Percentiles rank a stretch among this genome's conserved stretches.
These are phyloP conservation scores for Arthroderma uncinatum DNA, from an alignment of 2,329 filamentous ascomycete species.

Conservation along the genomic window DNA sequence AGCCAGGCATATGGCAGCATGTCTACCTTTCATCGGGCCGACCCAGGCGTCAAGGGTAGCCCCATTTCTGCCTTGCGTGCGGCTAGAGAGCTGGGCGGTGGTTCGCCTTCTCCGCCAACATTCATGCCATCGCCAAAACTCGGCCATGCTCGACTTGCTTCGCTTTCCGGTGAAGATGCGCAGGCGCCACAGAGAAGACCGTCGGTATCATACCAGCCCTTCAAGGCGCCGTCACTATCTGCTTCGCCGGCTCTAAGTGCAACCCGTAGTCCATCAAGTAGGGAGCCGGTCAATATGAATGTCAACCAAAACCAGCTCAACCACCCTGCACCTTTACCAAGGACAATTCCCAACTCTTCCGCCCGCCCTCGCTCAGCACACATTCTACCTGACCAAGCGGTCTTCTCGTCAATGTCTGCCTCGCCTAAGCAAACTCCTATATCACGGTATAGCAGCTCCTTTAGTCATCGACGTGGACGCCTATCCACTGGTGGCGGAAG, in stretches of 20 bases:
- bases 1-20: slow-evolving; percentile 80
- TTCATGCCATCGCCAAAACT: slow-evolving; percentile 37
- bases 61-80: slow-evolving; percentile 74
- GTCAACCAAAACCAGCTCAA: slow-evolving; percentile 20
- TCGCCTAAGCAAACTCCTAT: slow-evolving; percentile 69
- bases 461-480: slow-evolving; percentile 70
- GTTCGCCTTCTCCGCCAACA: slow-evolving; percentile 39
- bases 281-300: background rate
- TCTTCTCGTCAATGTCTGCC: slow-evolving; percentile 56
- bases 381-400: slow-evolving; percentile 48
- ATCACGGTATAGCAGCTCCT: slow-evolving; percentile 88
- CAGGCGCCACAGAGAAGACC: slow-evolving; percentile 51
- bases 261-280: slow-evolving; percentile 29
- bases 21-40: slow-evolving; percentile 75
- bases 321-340: slow-evolving; percentile 28
- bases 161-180: slow-evolving; percentile 41
- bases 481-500: slow-evolving; percentile 65
- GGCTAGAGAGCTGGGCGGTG: slow-evolving; percentile 44
- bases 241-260: slow-evolving; percentile 54
- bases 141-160: slow-evolving; percentile 40
- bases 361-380: slow-evolving; percentile 31
- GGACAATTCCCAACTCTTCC: slow-evolving; percentile 11
- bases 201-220: slow-evolving; percentile 85
- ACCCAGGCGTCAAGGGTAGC: slow-evolving; percentile 64
- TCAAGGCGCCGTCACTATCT: slow-evolving; percentile 92